Conservation (phyloP, 106 monocot species). For the Hemerocallis citrina region DNA sequence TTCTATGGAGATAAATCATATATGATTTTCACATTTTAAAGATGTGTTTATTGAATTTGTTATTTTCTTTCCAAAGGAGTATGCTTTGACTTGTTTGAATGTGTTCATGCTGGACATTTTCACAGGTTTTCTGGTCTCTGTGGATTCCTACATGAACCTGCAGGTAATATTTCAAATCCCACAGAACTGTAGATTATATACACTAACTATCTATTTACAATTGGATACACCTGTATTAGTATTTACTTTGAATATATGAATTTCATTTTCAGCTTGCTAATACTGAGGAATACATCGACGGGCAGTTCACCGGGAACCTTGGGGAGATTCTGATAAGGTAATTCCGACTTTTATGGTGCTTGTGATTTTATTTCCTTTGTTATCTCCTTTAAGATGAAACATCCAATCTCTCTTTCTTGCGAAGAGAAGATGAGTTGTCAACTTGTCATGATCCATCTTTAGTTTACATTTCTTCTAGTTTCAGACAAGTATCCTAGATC, state of each 20-base stretch:
- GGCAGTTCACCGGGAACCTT: slow-evolving; percentile 84
- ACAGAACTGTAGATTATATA: neutral
- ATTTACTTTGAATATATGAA: too few relatives aligned
- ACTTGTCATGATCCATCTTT: too few relatives aligned
- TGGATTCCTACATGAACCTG: slow-evolving; percentile 96
- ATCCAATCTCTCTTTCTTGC: too few relatives aligned
- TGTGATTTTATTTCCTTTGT: too few relatives aligned
- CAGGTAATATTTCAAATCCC: slow-evolving; percentile 41
- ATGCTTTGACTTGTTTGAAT: too few relatives aligned
- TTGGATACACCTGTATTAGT: too few relatives aligned
- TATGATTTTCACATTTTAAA: neutral
- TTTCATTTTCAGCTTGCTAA: slow-evolving; percentile 58
- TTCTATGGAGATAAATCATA: too few relatives aligned
- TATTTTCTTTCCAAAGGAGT: too few relatives aligned
- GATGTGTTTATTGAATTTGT: neutral
- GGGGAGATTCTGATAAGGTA: slow-evolving; percentile 97
- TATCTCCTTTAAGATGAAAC: too few relatives aligned
- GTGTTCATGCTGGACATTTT: neutral
- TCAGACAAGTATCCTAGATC: too few relatives aligned
- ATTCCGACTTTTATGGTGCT: neutral
- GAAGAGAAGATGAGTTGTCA: too few relatives aligned
- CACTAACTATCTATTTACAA: neutral
- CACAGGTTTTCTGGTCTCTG: slow-evolving; percentile 88
- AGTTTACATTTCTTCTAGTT: too few relatives aligned
- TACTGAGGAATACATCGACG: slow-evolving; percentile 89